Base-by-base conservation (phyloP, 495 filamentous ascomycete genomes). In the Penicillium daleae region DNA sequence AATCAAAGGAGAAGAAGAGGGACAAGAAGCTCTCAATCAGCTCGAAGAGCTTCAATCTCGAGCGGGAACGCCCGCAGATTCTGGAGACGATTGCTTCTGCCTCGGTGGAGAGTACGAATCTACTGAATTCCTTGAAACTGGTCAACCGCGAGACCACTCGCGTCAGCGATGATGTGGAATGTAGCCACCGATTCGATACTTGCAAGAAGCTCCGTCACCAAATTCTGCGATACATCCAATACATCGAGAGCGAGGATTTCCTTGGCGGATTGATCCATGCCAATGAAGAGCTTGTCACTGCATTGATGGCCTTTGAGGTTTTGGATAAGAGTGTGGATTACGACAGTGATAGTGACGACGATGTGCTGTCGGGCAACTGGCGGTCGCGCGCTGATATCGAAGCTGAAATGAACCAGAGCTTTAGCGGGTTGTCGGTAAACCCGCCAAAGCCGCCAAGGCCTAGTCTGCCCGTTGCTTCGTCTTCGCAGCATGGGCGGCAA, bases 251-350 rank as follows among this genome's bases (percentile, higher is more conserved):
- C 27, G 91, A 93, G 62, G 85, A 94, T 66, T 92, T 87, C 81
- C 84, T 96, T 0, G 92, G 92, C 17, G 84, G 88, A 39, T 78
- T 95, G 24, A 89, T 96, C 9, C 87, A 93, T 64, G 89, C 91
- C 56, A 94, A 94, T 65, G 91, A 94, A 61, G 87, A 90, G 66
- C 85, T 99, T 19, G 90, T 97, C 48, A 89, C 86, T n/a, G 93
- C 93, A 2, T 80, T 99, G 59, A 96, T 95, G 86, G 89, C 93
- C 0, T 99, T 91, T 71, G 95, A 97, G 74, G 90, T 96, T 54
- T 82, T 97, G 26, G 93, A 99, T 72, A 93, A 95, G 65, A 97
- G 95, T 62, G 89, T 97, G 60, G 93, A 97, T 62, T 92, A 96
- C 52, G 95, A 99, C 74, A 96, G 92, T 66, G 96, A 99, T 71